Conservation (phyloP, 495 filamentous ascomycete species). For the Bacidia gigantensis region DNA sequence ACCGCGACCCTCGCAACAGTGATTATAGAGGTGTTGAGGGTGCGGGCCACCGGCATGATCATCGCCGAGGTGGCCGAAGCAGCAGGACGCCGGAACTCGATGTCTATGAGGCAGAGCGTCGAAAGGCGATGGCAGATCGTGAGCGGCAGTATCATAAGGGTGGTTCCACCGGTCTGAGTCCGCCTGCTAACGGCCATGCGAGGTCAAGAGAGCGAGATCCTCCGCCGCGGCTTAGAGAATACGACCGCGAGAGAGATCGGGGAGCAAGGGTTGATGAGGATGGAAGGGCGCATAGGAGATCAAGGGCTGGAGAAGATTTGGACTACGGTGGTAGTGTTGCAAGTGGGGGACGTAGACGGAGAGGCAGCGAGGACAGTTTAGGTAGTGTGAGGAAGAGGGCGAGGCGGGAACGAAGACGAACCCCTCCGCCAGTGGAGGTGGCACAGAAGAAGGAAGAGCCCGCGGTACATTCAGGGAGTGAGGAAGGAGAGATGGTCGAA, state of each 20-base stretch:
- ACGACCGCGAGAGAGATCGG: conserved; percentile 50
- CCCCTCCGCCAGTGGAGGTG: conserved; percentile 33
- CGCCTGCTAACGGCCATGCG: conserved; percentile 37
- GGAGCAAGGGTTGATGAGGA: conserved; percentile 72
- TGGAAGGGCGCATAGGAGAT: no score
- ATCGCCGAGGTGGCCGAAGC: conserved; percentile 37
- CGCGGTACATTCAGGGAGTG: conserved; percentile 69
- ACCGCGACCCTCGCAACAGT: conserved; percentile 41
- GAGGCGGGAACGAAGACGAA: conserved; percentile 45
- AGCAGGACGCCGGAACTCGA: conserved; percentile 76
- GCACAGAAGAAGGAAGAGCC: conserved; percentile 59
- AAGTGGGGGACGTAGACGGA: conserved; percentile 45
- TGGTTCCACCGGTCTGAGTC: conserved; percentile 48
- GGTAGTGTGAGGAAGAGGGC: conserved; percentile 42
- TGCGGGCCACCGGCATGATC: conserved; percentile 24
- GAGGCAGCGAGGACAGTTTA: conserved; percentile 56
- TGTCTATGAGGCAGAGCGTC: conserved; percentile 76
- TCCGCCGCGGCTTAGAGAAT: conserved; percentile 21
- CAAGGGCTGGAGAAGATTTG: conserved; percentile 65
- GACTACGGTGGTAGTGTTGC: conserved; percentile 63
- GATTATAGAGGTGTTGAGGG: conserved; percentile 43
- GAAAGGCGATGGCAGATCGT: conserved; percentile 72
- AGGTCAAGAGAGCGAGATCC: conserved; percentile 37
- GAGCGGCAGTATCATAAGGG: conserved; percentile 76
- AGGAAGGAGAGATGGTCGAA: conserved; percentile 89